Evolutionary conservation across 2,329 filamentous ascomycete genomes (phyloP).

Genomic region (Cladorrhinum sp.): DNA sequence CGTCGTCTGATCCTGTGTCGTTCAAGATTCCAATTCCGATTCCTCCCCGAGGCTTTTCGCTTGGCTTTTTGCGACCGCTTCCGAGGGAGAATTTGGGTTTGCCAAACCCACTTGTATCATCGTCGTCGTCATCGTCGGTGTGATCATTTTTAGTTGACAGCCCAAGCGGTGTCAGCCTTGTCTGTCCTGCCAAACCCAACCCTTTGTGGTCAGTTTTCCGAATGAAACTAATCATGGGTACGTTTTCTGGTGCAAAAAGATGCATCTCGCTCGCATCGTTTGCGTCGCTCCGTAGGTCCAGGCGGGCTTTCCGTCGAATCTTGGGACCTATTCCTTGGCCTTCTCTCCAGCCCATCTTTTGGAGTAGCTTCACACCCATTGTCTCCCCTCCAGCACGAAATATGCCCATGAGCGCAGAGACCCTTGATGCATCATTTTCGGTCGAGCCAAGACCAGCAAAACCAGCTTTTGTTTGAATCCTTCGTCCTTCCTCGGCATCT

Average conservation of each 20-base stretch:
- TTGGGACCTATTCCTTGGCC: constrained; percentile 92
- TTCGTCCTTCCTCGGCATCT: constrained; percentile 75
- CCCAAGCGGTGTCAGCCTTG: constrained; percentile 43
- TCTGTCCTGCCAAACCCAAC: constrained; percentile 62
- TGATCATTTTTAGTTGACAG: constrained; percentile 30
- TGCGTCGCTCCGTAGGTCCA: constrained; percentile 50
- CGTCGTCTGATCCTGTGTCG: constrained; percentile 90
- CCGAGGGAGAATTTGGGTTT: constrained; percentile 26
- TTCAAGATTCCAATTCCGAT: constrained; percentile 89
- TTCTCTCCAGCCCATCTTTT: constrained; percentile 93
- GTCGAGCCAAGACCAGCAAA: constrained; percentile 76
- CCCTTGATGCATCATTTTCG: constrained; percentile 49
- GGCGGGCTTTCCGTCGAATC: constrained; percentile 68
- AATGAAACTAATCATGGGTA: constrained; percentile 62
- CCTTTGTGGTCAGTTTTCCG: constrained; percentile 69
- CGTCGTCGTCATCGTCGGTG: constrained; percentile 43
- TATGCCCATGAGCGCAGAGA: constrained; percentile 63
- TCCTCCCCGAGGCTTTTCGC: constrained; percentile 54
- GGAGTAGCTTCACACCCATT: constrained; percentile 79
- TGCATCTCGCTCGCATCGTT: constrained; percentile 51
- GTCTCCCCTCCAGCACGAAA: constrained; percentile 74
- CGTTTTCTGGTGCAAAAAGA: constrained; percentile 83
- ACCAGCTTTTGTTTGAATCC: constrained; percentile 66
- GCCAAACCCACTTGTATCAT: constrained; percentile 27
- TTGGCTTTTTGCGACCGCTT: constrained; percentile 47